phyloP scores from a whole-genome alignment of 1,284 basidiomycete species.

The Ceratobasidium sp. region DNA sequence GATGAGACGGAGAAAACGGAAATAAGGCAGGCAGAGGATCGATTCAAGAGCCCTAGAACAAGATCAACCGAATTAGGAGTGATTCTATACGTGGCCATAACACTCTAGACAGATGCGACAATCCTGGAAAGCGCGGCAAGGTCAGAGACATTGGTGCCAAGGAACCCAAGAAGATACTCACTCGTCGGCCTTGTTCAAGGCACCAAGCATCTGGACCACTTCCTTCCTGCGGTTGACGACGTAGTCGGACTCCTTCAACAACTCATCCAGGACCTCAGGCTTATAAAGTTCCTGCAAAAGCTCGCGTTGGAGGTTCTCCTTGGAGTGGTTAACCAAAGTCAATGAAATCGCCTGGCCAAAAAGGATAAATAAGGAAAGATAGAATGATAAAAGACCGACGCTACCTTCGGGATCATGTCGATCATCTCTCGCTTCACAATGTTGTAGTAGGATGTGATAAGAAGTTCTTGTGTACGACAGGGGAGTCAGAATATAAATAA shows the following conservation, averaged over 20 bases:
- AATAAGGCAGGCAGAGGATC: constrained; percentile 21
- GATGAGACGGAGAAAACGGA: constrained; percentile 22
- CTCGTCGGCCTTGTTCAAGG: constrained; percentile 92
- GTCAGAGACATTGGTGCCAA: neutral
- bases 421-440: constrained; percentile 99
- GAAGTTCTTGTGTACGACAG: constrained; percentile 64
- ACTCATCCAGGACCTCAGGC: constrained; percentile 87
- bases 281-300: constrained; percentile 89
- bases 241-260: constrained; percentile 89
- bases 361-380: neutral
- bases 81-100: constrained; percentile 9
- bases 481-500: neutral
- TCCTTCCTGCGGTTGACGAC: constrained; percentile 87
- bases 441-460: constrained; percentile 94
- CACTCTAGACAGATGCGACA: constrained; percentile 46
- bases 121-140: constrained; percentile 43
- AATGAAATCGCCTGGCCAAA: constrained; percentile 76
- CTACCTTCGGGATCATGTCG: constrained; percentile 92
- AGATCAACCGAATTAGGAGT: constrained; percentile 28
- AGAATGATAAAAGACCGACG: neutral
- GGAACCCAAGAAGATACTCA: constrained; percentile 55
- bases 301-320: constrained; percentile 91
- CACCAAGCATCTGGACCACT: constrained; percentile 85
- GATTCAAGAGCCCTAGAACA: constrained; percentile 5
- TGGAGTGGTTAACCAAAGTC: constrained; percentile 90